phyloP scores from a whole-genome alignment of 108 stramenopile species.

The Schizochytrium sp. region DNA sequence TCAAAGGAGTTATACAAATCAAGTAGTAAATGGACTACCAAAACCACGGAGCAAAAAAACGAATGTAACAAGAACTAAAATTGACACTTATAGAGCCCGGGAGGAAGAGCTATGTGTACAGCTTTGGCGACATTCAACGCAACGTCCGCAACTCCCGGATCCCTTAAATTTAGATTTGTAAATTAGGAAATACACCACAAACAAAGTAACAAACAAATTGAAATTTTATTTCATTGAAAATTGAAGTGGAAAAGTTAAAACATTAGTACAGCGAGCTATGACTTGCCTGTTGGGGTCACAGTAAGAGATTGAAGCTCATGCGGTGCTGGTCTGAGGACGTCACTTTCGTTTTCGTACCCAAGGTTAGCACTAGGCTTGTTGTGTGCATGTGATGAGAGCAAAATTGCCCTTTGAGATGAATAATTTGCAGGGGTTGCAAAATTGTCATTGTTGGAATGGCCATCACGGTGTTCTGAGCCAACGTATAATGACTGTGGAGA shows the following conservation, averaged over 20 bases:
- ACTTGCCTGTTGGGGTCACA: no score
- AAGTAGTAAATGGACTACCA: background rate
- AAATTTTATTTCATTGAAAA: no score
- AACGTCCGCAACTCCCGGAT: conserved; percentile 19
- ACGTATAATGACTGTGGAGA: background rate
- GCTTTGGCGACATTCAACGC: background rate
- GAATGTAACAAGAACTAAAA: no score
- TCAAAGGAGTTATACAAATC: background rate
- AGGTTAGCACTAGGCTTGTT: background rate
- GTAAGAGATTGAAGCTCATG: no score
- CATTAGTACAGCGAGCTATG: no score
- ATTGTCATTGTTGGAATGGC: no score
- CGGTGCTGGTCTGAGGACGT: no score
- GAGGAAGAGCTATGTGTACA: conserved; percentile 20
- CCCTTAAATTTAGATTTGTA: background rate
- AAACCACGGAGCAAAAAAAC: no score
- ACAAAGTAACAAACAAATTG: background rate
- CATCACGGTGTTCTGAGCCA: no score
- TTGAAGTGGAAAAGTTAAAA: no score
- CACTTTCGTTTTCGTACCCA: no score
- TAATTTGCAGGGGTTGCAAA: no score
- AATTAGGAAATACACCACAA: background rate
- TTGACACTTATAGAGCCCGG: background rate
- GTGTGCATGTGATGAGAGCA: background rate
- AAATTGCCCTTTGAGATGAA: background rate